Base-by-base conservation (phyloP, 768 basidiomycete genomes). In the Boletus speciosus region DNA sequence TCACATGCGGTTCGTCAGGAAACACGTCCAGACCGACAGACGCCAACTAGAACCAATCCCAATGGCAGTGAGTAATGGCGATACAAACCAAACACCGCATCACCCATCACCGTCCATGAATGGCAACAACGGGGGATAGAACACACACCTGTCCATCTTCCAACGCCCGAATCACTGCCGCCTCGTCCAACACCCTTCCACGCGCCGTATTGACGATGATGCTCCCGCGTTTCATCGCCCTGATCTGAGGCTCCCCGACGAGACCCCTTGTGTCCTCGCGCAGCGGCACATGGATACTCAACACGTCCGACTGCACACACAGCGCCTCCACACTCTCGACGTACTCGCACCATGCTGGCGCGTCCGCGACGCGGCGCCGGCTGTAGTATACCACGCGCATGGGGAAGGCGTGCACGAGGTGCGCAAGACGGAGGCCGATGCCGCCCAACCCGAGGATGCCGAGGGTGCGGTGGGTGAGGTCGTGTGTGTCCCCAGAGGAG, bases 361-460 rank as follows among this genome's bases (percentile, higher is more conserved):
- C 84, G 43, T 81, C 72, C 7, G 74, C 66, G 32, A 75, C 79
- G 41, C 77, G 81, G 56, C 77, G 77, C 37, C 90, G 77, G 34
- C 78, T 84, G 72, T 92, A 80, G 71, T 96, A 97, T 42, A 96
- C 76, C 51, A 96, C 76, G 49, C 88, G 86, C 94, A 98, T 94
- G 8, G 87, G 90, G 74, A 97, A 91, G 1, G 85, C 84, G 49
- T 83, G 84, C 0, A 78, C 84, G 51, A 92, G 78, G 61, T 87
- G 78, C 0, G 86, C 87, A 31, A 90, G 73, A 25, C 82, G 84
- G 49, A 81, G 65, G 0, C 90, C 88, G 62, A 91, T 91, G 0
- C 90, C 89, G 19, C 89, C 88, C 0, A 90, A 76, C 1, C 89
- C 88, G 11, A 91, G 77, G 56, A 91, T 83, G 1, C 81, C 88